Base-by-base conservation (phyloP, 225 moss, liverwort and hornwort genomes). In the Polytrichum commune region DNA sequence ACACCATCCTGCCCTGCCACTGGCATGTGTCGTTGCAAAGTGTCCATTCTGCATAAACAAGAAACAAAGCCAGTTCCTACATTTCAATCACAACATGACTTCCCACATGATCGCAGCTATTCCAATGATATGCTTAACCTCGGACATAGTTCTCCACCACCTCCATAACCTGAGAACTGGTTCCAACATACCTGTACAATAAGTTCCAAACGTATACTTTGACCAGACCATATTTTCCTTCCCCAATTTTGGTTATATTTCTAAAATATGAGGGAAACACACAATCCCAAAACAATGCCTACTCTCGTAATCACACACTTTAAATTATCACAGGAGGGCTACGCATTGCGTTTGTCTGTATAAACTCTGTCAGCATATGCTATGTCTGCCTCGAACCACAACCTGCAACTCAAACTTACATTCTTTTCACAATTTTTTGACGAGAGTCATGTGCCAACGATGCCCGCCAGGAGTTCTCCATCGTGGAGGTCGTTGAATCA, bases 21-120 rank as follows among this genome's bases (percentile, higher is more conserved):
- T 61, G 92, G 90, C 90, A 92, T 86, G 79, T 90, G 92, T 22
- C 84, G 88, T 73, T 92, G 92, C 73, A 92, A 71, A 46, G 88
- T 88, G 72, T 92, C 92, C 90, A 92, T 84, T 68, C 92, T 92
- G 90, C 68, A 61, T 27, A 20, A 73, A 60, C 56, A 60, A 71
- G 10, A 46, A 46, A 46, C 46, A 46, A 46, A 46, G 4, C 19
- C 27, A 61, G 4, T 67, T 66, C 53, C 6, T 27, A 19, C 19
- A 53, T 25, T 26, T 29, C 19, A 54, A 19, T 27, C 32, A 66
- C 46, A 46, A 46, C 16, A 46, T 46, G 13, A 46, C 46, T 46
- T 46, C 46, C 46, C 13, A 46, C 46, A 46, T 1, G 13, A 16
- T 46, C 46, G 1, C 46, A 46, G 46, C 4, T 4, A 46, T 3